Percentiles rank a stretch among this genome's conserved stretches.
phyloP scores from a whole-genome alignment of 371 early-diverging fungal genomes.

The Paraphysoderma sedebokerense region DNA sequence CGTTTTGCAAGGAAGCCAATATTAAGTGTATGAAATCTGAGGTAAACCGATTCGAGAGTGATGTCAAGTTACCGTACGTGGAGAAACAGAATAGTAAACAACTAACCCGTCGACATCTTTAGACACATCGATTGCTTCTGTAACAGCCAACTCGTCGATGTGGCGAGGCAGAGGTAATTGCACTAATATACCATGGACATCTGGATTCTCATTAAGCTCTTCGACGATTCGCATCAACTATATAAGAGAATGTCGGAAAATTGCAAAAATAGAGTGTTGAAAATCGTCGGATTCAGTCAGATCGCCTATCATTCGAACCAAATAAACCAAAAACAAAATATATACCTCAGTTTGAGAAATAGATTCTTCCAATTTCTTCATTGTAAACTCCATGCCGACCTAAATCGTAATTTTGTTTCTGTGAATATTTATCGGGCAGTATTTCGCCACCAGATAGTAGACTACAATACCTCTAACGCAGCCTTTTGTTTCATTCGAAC shows the following conservation, averaged over 20 bases:
- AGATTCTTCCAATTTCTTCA: slow-evolving; percentile 26
- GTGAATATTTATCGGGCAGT: not conserved
- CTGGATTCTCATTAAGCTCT: slow-evolving; percentile 51
- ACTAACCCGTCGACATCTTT: slow-evolving; percentile 91
- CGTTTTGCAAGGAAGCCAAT: slow-evolving; percentile 77
- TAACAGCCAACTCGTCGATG: slow-evolving; percentile 51
- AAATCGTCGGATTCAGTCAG: not conserved
- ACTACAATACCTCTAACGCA: slow-evolving; percentile 64
- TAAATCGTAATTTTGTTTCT: too few relatives aligned
- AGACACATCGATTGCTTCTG: slow-evolving; percentile 59
- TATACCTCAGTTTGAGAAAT: slow-evolving; percentile 21
- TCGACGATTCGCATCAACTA: slow-evolving; percentile 33
- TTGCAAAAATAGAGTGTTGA: not conserved
- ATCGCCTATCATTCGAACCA: not conserved
- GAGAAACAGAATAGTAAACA: not conserved
- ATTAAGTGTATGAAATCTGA: slow-evolving; percentile 69
- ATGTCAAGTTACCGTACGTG: not conserved
- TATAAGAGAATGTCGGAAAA: too few relatives aligned
- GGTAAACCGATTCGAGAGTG: not conserved
- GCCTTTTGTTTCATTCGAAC: slow-evolving; percentile 82
- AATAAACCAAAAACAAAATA: not conserved
- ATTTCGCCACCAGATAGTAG: too few relatives aligned
- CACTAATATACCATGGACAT: slow-evolving; percentile 78
- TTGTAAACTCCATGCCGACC: slow-evolving; percentile 32
- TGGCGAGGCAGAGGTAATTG: slow-evolving; percentile 88